Evolutionary conservation across 345 rosid genomes (phyloP), one percentile per base, ranked within the genome.

Genomic region (Barbarea vulgaris): DNA sequence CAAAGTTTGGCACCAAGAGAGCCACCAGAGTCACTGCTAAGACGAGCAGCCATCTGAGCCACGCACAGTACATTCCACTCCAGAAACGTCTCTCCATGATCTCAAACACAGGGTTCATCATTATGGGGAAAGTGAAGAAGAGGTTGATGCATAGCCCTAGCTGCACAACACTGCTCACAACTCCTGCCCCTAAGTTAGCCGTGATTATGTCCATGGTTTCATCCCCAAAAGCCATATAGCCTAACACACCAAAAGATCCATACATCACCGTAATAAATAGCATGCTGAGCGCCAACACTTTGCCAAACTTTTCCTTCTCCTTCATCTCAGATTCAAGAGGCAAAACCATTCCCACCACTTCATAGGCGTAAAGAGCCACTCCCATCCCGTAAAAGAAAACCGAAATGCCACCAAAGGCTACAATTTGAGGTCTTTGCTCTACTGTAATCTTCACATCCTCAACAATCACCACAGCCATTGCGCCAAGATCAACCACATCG

Each of bases 51-150:
- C 93, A 93, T 75, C 98, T 83, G 52, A 86, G 77, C 96, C 97
- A 93, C 57, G 89, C 47, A 71, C 96, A 85, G 46, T 89, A 88
- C 51, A 69, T 79, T 31, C 93, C 97, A 27, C 73, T 67, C 74
- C 84, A 68, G 37, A 87, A 82, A 48, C 90, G 84, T 77, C 97
- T 80, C 84, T 93, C 96, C 14, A 87, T 78, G 7, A 89, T 86
- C 83, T 91, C 97, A 65, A 84, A 91, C 17, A 93, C 97, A 2
- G 97, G 97, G 68, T 91, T 77, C 97, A 93, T 89, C 96, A 91
- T 89, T 78, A 93, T 62, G 0, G 96, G 98, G 79, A 93, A 93
- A 13, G 97, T 88, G 71, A 93, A 93, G 73, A 91, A 89, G 17
- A 93, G 86, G 79, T 91, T 89, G 19, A 89, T 77, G 56, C 93